A percentile compares a stretch with the other conserved stretches of the same genome.
Conservation (phyloP, 2,329 filamentous ascomycete species). For the Phialophora verrucosa region DNA sequence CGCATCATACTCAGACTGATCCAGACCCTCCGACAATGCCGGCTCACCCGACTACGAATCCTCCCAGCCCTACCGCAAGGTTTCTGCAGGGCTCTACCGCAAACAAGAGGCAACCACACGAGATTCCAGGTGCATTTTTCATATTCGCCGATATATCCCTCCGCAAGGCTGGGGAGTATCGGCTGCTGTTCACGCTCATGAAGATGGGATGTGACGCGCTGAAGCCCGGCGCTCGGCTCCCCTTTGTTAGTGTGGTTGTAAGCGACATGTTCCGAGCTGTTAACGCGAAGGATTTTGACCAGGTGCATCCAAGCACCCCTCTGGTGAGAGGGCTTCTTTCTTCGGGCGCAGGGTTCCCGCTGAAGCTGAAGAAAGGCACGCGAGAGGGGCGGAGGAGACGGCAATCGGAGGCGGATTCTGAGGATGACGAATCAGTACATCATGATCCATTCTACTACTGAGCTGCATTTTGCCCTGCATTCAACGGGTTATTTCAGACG, state of each 20-base stretch:
- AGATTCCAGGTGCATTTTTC: slow-evolving; percentile 52
- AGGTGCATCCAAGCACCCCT: slow-evolving; percentile 39
- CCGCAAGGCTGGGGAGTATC: slow-evolving; percentile 52
- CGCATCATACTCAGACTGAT: slow-evolving; percentile 51
- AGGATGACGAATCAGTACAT: slow-evolving; percentile 30
- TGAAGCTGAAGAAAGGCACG: slow-evolving; percentile 40
- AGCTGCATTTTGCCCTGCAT: not conserved
- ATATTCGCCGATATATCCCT: slow-evolving; percentile 56
- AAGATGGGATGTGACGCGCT: slow-evolving; percentile 40
- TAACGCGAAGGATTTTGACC: slow-evolving; percentile 41
- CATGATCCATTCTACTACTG: slow-evolving; percentile 14
- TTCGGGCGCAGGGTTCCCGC: slow-evolving; percentile 38
- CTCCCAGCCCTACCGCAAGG: slow-evolving; percentile 30
- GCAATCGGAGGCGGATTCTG: slow-evolving; percentile 30
- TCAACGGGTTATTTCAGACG: not conserved
- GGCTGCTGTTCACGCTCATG: slow-evolving; percentile 54
- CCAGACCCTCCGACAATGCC: slow-evolving; percentile 52
- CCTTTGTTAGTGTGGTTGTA: slow-evolving; percentile 25
- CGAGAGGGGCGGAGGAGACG: slow-evolving; percentile 32
- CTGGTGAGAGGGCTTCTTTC: slow-evolving; percentile 39
- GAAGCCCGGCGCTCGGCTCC: slow-evolving; percentile 25
- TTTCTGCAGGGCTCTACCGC: slow-evolving; percentile 25
- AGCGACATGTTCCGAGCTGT: slow-evolving; percentile 38
- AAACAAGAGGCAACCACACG: slow-evolving; percentile 17
- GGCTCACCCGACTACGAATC: slow-evolving; percentile 42